Evolutionary conservation across 768 basidiomycete genomes (phyloP).

Genomic region (Xanthoconium purpureum): DNA sequence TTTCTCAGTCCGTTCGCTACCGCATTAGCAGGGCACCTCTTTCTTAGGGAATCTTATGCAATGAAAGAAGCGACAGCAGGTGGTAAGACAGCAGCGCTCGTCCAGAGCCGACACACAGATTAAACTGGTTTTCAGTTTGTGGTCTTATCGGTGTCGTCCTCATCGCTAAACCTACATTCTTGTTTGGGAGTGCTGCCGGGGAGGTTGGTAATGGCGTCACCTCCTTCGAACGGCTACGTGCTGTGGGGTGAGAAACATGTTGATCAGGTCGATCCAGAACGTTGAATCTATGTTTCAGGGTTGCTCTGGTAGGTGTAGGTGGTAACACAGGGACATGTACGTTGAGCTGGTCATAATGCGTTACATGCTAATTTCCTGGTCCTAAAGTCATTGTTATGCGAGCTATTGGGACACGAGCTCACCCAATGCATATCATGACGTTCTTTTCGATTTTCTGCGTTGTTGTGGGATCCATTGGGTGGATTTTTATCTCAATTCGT

Average conservation of each 20-base stretch:
- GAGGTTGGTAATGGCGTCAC: conserved; percentile 4
- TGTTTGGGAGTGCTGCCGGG: conserved; percentile 51
- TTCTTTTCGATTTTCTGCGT: conserved; percentile 65
- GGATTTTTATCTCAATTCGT: not conserved
- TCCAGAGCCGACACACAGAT: not conserved
- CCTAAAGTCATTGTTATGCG: conserved; percentile 49
- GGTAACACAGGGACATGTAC: conserved; percentile 68
- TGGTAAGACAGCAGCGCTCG: conserved; percentile 26
- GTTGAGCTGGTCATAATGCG: conserved; percentile 22
- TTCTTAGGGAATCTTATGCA: conserved; percentile 59
- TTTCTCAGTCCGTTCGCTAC: conserved; percentile 72
- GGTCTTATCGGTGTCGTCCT: conserved; percentile 76
- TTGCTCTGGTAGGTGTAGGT: conserved; percentile 62
- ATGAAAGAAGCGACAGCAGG: conserved; percentile 55
- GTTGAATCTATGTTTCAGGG: conserved; percentile 32
- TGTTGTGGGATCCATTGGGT: conserved; percentile 13
- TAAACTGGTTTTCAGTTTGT: conserved; percentile 37
- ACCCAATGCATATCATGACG: conserved; percentile 66
- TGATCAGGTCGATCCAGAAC: not conserved
- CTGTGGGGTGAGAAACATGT: conserved; percentile 48
- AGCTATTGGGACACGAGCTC: conserved; percentile 72
- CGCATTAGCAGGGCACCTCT: conserved; percentile 56
- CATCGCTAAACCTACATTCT: conserved; percentile 71
- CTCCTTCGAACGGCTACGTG: conserved; percentile 46
- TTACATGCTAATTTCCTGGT: not conserved